Evolutionary conservation across 352 stramenopile genomes (phyloP), one percentile per base, ranked within the genome.

Genomic region (Globisporangium irregulare): DNA sequence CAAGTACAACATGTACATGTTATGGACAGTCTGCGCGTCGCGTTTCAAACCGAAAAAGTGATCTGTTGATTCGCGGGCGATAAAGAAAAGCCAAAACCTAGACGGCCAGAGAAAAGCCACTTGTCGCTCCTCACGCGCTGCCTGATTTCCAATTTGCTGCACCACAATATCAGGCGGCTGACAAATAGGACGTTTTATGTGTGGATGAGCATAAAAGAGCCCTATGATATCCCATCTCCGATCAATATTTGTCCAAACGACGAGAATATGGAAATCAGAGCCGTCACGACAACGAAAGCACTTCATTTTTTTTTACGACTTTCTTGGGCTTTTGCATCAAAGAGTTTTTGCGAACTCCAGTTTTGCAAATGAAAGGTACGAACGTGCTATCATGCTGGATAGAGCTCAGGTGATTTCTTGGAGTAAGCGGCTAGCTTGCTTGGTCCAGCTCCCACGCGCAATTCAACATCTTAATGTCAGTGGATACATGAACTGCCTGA

Each of bases 161-260:
- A 55, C 58, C 58, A 34, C 58, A 20, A 64, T 64, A 64, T 64
- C 59, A 64, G 59, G n/a, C 50, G 50, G 50, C 55, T 61, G 55
- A 46, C 55, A 56, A 64, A 25, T 54, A 18, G 58, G 22, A 4
- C 36, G 10, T 41, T 25, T 41, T 56, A 27, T 56, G 24, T 7
- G 1, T 4, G 3, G 9, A 22, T 0, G 15, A 14, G 14, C 15
- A 64, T 38, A 64, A 53, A 59, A 48, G 15, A 36, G 14, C 12
- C 12, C n/a, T 29, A 61, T 59, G 62, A 48, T 59, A 60, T 50
- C 50, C 50, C 62, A 61, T 67, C 48, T 67, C 62, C 54, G 54
- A 66, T 29, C 57, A 48, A 60, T 7, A 24, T 29, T 27, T 25
- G 50, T 20, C 9, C n/a, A 25, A 1, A 56, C 50, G 18, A 51